phyloP scores from a whole-genome alignment of 495 filamentous ascomycete genomes.

The Aspergillus campestris region DNA sequence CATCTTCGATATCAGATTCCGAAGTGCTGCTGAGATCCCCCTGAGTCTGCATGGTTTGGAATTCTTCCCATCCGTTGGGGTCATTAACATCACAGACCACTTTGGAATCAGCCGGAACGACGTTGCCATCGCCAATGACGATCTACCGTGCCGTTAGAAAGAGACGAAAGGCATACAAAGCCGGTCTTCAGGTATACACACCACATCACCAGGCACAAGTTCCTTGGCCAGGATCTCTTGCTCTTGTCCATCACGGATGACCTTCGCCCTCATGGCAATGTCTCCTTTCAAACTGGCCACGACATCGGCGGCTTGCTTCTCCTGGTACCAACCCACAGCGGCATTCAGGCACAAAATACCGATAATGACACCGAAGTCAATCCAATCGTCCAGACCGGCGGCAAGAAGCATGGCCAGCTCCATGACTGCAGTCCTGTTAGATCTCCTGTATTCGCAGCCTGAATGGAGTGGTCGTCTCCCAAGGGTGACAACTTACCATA shows the following conservation, averaged over 20 bases:
- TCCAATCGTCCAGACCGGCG: slow-evolving; percentile 67
- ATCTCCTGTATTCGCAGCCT: neutral
- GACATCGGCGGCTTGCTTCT: slow-evolving; percentile 76
- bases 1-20: slow-evolving; percentile 39
- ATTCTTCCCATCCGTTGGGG: slow-evolving; percentile 56
- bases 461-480: neutral
- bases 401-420: slow-evolving; percentile 69
- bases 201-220: slow-evolving; percentile 71
- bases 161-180: neutral
- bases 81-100: slow-evolving; percentile 65
- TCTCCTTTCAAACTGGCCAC: slow-evolving; percentile 73
- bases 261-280: slow-evolving; percentile 65
- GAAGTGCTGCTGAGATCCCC: slow-evolving; percentile 50
- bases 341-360: slow-evolving; percentile 72
- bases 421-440: slow-evolving; percentile 53
- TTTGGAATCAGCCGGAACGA: slow-evolving; percentile 61
- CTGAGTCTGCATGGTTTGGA: slow-evolving; percentile 45
- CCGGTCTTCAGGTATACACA: slow-evolving; percentile 31
- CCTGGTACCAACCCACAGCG: slow-evolving; percentile 71
- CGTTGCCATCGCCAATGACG: slow-evolving; percentile 63
- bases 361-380: slow-evolving; percentile 78
- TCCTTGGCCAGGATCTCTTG: slow-evolving; percentile 64
- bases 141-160: slow-evolving; percentile 29
- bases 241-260: slow-evolving; percentile 57
- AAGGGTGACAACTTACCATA: slow-evolving; percentile 49